Conservation (phyloP, 2,329 filamentous ascomycete species). For the Alternaria burnsii region DNA sequence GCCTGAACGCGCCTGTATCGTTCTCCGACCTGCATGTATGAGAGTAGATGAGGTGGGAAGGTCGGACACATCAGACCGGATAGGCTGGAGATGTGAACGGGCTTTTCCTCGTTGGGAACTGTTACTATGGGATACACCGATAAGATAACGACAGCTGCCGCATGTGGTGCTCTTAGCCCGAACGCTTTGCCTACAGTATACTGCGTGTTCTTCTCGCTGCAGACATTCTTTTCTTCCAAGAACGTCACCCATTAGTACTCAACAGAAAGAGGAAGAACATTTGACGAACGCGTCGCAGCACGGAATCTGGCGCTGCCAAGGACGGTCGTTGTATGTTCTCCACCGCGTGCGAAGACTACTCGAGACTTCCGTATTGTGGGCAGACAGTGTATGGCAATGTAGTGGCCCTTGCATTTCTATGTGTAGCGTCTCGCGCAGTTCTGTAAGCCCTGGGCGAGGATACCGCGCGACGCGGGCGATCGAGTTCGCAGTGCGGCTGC, state of each 20-base stretch:
- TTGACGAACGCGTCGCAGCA: conserved; percentile 19
- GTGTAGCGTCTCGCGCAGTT: conserved; percentile 38
- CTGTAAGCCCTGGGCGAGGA: conserved; percentile 34
- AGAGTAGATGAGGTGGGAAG: conserved; percentile 8
- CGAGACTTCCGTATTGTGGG: conserved; percentile 12
- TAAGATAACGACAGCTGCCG: conserved; percentile 11
- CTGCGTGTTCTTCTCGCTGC: neutral
- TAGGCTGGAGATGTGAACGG: neutral
- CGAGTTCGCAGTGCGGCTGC: conserved; percentile 22
- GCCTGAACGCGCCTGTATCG: conserved; percentile 5
- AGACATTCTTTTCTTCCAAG: conserved; percentile 1
- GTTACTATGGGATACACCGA: conserved; percentile 8
- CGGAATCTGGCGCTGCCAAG: conserved; percentile 22
- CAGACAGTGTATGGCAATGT: conserved; percentile 15
- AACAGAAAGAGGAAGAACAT: conserved; percentile 17
- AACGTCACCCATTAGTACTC: neutral
- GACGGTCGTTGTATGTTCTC: conserved; percentile 15
- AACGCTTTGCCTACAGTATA: neutral
- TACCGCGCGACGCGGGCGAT: conserved; percentile 22
- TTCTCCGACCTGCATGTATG: neutral
- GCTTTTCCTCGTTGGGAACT: neutral
- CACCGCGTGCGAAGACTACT: conserved; percentile 24
- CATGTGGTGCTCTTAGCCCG: neutral
- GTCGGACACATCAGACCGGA: conserved; percentile 1
- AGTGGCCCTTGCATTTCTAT: conserved; percentile 41